phyloP scores from a whole-genome alignment of 768 basidiomycete species.

The Fomitopsis pulvina region DNA sequence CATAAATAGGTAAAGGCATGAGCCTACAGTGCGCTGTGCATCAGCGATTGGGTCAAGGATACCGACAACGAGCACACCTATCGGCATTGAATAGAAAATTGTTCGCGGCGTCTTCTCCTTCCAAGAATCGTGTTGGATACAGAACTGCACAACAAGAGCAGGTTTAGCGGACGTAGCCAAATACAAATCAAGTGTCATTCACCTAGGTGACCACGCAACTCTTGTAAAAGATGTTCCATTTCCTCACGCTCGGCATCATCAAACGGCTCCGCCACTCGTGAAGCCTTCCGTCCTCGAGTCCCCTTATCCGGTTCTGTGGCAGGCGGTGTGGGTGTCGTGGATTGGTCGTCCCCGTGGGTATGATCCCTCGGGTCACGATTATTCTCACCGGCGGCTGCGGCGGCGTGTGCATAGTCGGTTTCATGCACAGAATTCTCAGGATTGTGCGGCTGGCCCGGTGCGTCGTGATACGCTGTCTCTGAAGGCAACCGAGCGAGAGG shows the following conservation, averaged over 20 bases:
- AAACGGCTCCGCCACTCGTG: constrained; percentile 60
- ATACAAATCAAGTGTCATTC: not conserved
- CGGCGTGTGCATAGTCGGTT: constrained; percentile 9
- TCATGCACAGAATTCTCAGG: constrained; percentile 15
- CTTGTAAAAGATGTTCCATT: constrained; percentile 78
- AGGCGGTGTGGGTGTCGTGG: constrained; percentile 10
- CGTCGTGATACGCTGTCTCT: constrained; percentile 41
- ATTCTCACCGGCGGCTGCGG: constrained; percentile 9
- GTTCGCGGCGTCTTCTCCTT: constrained; percentile 86
- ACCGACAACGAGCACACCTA: constrained; percentile 35
- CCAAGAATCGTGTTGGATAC: constrained; percentile 81
- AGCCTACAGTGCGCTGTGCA: constrained; percentile 35
- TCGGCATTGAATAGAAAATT: constrained; percentile 94
- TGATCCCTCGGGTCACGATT: constrained; percentile 11
- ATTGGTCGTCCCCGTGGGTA: constrained; percentile 13
- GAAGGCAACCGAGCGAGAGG: constrained; percentile 52
- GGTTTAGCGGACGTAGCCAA: constrained; percentile 5
- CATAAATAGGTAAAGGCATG: constrained; percentile 70
- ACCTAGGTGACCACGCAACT: constrained; percentile 87
- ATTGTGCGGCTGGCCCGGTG: constrained; percentile 20
- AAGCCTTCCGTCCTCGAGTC: constrained; percentile 24
- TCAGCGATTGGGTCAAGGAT: not conserved
- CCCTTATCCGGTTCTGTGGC: constrained; percentile 25
- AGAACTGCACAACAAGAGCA: constrained; percentile 45
- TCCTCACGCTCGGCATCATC: constrained; percentile 79